phyloP scores from a whole-genome alignment of 345 rosid species.

The Lagerstroemia speciosa region DNA sequence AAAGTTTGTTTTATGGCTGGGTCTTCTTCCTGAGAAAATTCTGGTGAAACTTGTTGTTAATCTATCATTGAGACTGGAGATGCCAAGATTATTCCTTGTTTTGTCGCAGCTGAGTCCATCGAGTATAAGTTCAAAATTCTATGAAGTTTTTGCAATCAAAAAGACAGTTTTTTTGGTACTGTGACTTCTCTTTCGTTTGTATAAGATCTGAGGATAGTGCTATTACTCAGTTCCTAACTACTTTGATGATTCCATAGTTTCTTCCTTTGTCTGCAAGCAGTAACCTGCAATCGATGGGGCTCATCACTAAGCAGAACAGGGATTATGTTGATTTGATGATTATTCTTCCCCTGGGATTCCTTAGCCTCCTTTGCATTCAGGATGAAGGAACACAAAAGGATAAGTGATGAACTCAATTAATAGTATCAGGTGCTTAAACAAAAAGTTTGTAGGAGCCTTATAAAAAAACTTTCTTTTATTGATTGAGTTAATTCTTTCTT shows the following conservation, averaged over 20 bases:
- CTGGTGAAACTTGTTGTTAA: background rate
- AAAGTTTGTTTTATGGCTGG: background rate
- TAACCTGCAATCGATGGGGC: background rate
- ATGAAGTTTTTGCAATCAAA: background rate
- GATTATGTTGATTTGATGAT: background rate
- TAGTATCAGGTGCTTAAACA: background rate
- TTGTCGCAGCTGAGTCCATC: background rate
- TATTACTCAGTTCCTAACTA: background rate
- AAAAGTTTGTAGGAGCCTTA: background rate
- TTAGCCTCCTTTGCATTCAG: background rate
- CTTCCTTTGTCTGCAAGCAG: background rate
- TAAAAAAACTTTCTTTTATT: background rate
- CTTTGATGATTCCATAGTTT: background rate
- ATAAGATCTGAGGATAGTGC: background rate
- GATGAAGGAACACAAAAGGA: background rate
- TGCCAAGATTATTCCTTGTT: background rate
- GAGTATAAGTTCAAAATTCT: background rate
- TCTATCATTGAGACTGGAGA: background rate
- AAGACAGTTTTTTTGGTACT: background rate
- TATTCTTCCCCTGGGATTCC: background rate
- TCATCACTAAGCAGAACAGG: background rate
- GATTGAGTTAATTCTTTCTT: background rate
- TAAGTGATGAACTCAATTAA: background rate
- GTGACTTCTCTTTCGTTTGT: background rate
- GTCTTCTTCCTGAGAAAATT: background rate